phyloP scores from a whole-genome alignment of 805 yeast species.

The Candida xyloterini region DNA sequence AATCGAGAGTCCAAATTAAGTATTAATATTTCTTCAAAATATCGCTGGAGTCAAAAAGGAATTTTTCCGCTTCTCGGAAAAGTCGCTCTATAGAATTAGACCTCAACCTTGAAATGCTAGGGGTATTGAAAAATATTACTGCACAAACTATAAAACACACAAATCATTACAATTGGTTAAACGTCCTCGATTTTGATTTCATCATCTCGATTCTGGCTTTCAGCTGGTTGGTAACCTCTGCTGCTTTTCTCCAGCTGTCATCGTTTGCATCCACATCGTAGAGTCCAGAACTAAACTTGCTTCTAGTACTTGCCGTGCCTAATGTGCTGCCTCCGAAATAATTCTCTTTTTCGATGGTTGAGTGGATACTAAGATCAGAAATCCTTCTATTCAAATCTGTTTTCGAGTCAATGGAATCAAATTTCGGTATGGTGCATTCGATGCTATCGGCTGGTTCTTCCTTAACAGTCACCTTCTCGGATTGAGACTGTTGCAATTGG shows the following conservation, averaged over 20 bases:
- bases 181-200: slow-evolving; percentile 55
- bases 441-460: slow-evolving; percentile 12
- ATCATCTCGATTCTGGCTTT: slow-evolving; percentile 86
- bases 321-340: slow-evolving; percentile 16
- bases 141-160: background rate
- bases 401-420: slow-evolving; percentile 7
- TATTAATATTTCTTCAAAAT: background rate
- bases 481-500: slow-evolving; percentile 17
- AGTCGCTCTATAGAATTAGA: slow-evolving; percentile 3
- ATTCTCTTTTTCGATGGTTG: slow-evolving; percentile 26
- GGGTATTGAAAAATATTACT: slow-evolving; percentile 2
- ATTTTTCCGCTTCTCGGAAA: slow-evolving; percentile 1
- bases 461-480: slow-evolving; percentile 13
- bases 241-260: slow-evolving; percentile 85
- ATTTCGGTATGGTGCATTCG: slow-evolving; percentile 6
- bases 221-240: slow-evolving; percentile 81
- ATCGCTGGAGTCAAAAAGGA: background rate
- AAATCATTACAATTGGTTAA: slow-evolving; percentile 20
- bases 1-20: background rate
- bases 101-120: background rate
- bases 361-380: slow-evolving; percentile 33
- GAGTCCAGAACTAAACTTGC: slow-evolving; percentile 23
- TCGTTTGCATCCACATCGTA: slow-evolving; percentile 45
- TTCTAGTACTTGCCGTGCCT: slow-evolving; percentile 14
- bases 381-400: slow-evolving; percentile 33